These are phyloP conservation scores for Butyriboletus loyo DNA, from an alignment of 768 basidiomycete species.

Conservation along the genomic window DNA sequence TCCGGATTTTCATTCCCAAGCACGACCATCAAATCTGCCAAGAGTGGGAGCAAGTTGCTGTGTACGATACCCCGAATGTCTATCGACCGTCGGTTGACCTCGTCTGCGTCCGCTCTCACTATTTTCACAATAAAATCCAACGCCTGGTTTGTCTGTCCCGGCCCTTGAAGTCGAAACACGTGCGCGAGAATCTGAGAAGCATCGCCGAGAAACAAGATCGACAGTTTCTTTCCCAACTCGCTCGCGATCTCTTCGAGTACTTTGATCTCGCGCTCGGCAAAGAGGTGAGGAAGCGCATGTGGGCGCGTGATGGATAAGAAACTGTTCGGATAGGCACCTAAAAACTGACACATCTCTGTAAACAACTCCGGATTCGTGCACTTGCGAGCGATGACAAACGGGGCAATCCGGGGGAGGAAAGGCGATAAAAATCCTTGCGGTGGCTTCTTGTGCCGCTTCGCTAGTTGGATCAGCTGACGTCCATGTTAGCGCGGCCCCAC, in stretches of 20 bases:
- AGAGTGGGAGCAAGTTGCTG: conserved; percentile 63
- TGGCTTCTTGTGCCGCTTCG: conserved; percentile 55
- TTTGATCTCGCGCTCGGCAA: conserved; percentile 55
- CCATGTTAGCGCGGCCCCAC: conserved; percentile 1
- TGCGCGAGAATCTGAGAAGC: conserved; percentile 61
- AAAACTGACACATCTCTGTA: conserved; percentile 64
- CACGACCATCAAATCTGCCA: conserved; percentile 72
- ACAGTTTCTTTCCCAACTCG: conserved; percentile 44
- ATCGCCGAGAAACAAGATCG: conserved; percentile 54
- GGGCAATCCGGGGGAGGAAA: conserved; percentile 63
- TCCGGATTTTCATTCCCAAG: conserved; percentile 66
- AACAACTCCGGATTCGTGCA: conserved; percentile 58
- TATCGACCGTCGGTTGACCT: conserved; percentile 32
- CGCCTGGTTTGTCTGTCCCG: conserved; percentile 53
- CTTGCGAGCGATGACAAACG: conserved; percentile 59
- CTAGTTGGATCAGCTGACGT: conserved; percentile 54
- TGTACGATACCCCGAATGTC: conserved; percentile 53
- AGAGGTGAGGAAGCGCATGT: conserved; percentile 66
- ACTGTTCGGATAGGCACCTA: conserved; percentile 51
- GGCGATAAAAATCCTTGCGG: conserved; percentile 69
- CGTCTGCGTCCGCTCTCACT: conserved; percentile 46
- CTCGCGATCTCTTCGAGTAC: conserved; percentile 61
- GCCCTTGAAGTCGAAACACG: conserved; percentile 57
- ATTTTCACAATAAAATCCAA: conserved; percentile 60
- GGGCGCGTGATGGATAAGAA: conserved; percentile 65